A percentile compares a stretch with the other conserved stretches of the same genome.
Conservation (phyloP, 768 basidiomycete species). For the Psilocybe cubensis region DNA sequence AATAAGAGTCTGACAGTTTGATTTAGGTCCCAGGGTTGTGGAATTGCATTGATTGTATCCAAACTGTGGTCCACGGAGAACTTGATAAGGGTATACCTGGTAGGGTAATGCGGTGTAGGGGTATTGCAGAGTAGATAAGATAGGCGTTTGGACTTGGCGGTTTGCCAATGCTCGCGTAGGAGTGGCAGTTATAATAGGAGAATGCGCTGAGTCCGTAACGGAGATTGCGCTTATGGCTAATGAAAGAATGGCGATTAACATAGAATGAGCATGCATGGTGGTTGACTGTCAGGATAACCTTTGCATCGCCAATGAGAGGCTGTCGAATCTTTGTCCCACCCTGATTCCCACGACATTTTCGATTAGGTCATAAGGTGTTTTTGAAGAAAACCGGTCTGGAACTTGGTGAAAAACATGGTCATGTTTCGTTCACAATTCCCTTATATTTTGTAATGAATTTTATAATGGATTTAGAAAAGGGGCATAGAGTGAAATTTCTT, state of each 20-base stretch:
- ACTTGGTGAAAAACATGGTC: too few species aligned
- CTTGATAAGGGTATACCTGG: slow-evolving; percentile 20
- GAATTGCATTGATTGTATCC: slow-evolving; percentile 78
- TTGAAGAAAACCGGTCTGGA: too few species aligned
- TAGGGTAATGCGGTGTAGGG: slow-evolving; percentile 16
- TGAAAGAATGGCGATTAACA: slow-evolving; percentile 9
- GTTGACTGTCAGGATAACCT: background rate
- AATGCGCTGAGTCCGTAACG: slow-evolving; percentile 4
- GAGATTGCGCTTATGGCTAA: slow-evolving; percentile 12
- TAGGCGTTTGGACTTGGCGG: slow-evolving; percentile 16
- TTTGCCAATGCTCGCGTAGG: slow-evolving; percentile 11
- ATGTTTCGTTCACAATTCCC: too few species aligned
- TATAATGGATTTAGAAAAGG: too few species aligned
- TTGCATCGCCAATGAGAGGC: background rate
- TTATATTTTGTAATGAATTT: too few species aligned
- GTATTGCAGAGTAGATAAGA: slow-evolving; percentile 20
- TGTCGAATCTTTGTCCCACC: too few species aligned
- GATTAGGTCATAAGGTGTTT: too few species aligned
- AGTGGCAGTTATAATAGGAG: slow-evolving; percentile 11
- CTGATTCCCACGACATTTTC: too few species aligned
- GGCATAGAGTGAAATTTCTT: too few species aligned
- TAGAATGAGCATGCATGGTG: slow-evolving; percentile 11
- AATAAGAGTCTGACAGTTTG: slow-evolving; percentile 65
- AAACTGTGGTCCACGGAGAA: slow-evolving; percentile 46
- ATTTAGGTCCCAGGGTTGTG: slow-evolving; percentile 60